phyloP scores from a whole-genome alignment of 345 rosid genomes.

The Trapa bicornis region DNA sequence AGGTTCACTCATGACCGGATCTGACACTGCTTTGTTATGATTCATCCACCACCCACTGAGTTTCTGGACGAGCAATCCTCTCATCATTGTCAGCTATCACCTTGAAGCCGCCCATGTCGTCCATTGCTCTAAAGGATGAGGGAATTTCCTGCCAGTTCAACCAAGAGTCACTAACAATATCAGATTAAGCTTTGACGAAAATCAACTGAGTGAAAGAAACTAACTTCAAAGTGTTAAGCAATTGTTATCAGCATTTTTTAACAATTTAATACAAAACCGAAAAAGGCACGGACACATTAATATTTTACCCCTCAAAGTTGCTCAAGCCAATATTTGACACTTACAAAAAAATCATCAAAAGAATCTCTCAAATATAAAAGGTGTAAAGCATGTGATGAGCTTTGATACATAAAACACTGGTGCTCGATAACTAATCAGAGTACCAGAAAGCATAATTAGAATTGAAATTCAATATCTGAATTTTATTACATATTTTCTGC shows the following conservation, averaged over 20 bases:
- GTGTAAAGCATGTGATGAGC: too few relatives aligned
- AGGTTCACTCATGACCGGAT: slow-evolving; percentile 1
- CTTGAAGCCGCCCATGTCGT: not conserved
- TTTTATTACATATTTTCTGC: not conserved
- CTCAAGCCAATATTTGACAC: too few relatives aligned
- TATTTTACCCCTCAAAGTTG: too few relatives aligned
- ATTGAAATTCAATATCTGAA: not conserved
- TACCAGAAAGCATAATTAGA: not conserved
- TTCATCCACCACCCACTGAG: not conserved
- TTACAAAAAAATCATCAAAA: too few relatives aligned
- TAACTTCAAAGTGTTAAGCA: not conserved
- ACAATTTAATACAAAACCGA: not conserved
- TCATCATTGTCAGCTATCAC: not conserved
- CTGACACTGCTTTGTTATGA: not conserved
- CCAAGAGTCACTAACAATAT: not conserved
- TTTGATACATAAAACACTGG: not conserved
- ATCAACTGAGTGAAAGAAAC: not conserved
- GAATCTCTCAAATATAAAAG: too few relatives aligned
- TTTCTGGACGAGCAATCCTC: not conserved
- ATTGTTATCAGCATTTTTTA: not conserved
- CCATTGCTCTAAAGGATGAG: not conserved
- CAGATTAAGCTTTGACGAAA: not conserved
- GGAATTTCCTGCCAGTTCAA: not conserved
- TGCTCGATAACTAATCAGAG: not conserved
- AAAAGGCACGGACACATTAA: not conserved